Evolutionary conservation across 257 asterid species (phyloP).

Genomic region (Cynanchum wilfordii): DNA sequence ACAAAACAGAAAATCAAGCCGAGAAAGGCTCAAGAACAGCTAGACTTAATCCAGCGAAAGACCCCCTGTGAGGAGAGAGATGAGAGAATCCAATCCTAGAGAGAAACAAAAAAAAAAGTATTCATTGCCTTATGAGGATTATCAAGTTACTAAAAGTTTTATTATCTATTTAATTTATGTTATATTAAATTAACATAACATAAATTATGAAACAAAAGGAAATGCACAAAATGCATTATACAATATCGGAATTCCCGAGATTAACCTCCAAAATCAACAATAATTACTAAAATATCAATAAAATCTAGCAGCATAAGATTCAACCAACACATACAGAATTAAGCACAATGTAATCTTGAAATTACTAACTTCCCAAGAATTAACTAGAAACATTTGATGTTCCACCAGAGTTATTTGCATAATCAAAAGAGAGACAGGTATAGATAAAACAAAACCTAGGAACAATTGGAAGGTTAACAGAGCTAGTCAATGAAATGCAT

Average conservation of each 20-base stretch:
- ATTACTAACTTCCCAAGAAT: background rate
- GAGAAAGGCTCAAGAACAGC: too few species aligned
- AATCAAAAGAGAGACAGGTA: background rate
- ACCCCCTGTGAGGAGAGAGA: too few species aligned
- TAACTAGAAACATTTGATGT: background rate
- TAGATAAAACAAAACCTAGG: background rate
- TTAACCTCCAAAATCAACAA: background rate
- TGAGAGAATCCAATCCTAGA: too few species aligned
- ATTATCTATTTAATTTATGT: too few species aligned
- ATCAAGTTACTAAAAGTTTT: too few species aligned
- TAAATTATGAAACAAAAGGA: background rate
- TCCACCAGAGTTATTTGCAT: too few species aligned
- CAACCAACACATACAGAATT: background rate
- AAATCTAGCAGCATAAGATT: background rate
- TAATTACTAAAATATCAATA: background rate
- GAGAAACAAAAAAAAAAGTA: too few species aligned
- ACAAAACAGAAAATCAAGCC: too few species aligned
- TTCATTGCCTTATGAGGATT: too few species aligned
- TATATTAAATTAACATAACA: too few species aligned
- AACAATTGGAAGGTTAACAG: background rate
- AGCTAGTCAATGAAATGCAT: background rate
- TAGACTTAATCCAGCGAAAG: too few species aligned
- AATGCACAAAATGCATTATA: background rate
- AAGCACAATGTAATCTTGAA: background rate
- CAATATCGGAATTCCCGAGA: background rate